Conservation (phyloP, 768 basidiomycete genomes). For the Lyophyllum decastes region DNA sequence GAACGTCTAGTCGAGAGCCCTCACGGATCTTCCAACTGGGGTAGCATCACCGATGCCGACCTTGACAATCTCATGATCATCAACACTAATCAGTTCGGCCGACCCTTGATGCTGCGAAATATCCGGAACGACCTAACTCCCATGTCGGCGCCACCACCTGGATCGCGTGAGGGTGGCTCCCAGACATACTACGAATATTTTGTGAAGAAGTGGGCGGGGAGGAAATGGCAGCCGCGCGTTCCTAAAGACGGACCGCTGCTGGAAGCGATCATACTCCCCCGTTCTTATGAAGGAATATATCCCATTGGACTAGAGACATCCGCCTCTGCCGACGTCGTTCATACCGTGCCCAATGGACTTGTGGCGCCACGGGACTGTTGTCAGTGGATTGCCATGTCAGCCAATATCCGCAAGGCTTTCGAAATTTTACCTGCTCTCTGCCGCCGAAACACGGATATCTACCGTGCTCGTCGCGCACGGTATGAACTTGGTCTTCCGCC, state of each 20-base stretch:
- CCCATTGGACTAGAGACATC: conserved; percentile 17
- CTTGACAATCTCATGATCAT: conserved; percentile 54
- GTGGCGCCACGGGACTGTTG: conserved; percentile 49
- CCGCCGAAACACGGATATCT: conserved; percentile 64
- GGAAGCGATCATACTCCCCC: conserved; percentile 49
- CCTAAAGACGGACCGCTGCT: conserved; percentile 62
- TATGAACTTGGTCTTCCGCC: conserved; percentile 60
- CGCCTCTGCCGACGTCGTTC: conserved; percentile 14
- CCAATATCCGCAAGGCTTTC: conserved; percentile 51
- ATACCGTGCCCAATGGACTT: conserved; percentile 23
- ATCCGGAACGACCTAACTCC: conserved; percentile 71
- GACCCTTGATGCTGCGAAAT: conserved; percentile 53
- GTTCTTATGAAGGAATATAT: conserved; percentile 43
- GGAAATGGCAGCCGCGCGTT: conserved; percentile 41
- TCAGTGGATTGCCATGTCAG: conserved; percentile 54
- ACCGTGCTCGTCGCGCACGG: conserved; percentile 55
- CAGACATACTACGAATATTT: conserved; percentile 65
- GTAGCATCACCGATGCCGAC: conserved; percentile 45
- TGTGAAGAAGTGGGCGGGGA: conserved; percentile 53
- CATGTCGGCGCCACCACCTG: conserved; percentile 53
- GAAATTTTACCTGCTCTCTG: conserved; percentile 65
- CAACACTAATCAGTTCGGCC: conserved; percentile 56
- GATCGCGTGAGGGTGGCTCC: conserved; percentile 46
- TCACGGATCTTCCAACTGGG: conserved; percentile 58
- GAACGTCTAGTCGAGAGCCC: conserved; percentile 48